These are phyloP conservation scores for Hygrocybe punicea DNA, from an alignment of 768 basidiomycete genomes.

Conservation along the genomic window DNA sequence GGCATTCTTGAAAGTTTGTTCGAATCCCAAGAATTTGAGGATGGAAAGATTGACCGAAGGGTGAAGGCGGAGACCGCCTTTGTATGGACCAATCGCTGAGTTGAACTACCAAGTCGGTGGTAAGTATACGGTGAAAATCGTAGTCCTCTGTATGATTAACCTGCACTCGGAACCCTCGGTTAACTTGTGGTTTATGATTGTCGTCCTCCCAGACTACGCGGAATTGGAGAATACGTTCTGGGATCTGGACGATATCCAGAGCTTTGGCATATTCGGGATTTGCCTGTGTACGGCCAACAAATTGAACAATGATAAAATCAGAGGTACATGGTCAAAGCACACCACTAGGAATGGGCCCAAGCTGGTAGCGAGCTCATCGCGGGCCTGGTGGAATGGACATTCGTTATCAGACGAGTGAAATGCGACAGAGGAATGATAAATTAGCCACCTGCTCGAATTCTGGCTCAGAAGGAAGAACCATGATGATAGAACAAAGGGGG, in stretches of 20 bases:
- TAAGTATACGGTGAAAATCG: neutral
- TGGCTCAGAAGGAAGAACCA: constrained; percentile 55
- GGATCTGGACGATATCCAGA: constrained; percentile 58
- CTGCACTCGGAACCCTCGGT: constrained; percentile 73
- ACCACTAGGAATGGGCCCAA: constrained; percentile 57
- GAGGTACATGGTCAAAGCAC: neutral
- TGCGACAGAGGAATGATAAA: neutral
- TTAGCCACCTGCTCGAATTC: constrained; percentile 61
- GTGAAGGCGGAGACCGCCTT: constrained; percentile 75
- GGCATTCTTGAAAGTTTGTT: constrained; percentile 80
- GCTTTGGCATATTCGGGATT: constrained; percentile 68
- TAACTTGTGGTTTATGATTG: constrained; percentile 59
- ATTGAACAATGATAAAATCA: neutral
- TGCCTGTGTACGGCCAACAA: constrained; percentile 28
- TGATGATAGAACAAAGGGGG: constrained; percentile 15
- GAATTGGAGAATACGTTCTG: constrained; percentile 60
- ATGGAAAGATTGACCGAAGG: constrained; percentile 78
- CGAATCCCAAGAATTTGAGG: constrained; percentile 81
- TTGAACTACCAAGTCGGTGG: constrained; percentile 49
- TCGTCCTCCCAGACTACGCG: constrained; percentile 79
- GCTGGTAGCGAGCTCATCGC: constrained; percentile 61
- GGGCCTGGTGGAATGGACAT: constrained; percentile 41
- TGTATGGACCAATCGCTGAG: constrained; percentile 75
- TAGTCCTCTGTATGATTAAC: constrained; percentile 32
- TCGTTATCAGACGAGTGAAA: neutral